Conservation (phyloP, 23 red algal genomes). For the Gracilaria gracilis region DNA sequence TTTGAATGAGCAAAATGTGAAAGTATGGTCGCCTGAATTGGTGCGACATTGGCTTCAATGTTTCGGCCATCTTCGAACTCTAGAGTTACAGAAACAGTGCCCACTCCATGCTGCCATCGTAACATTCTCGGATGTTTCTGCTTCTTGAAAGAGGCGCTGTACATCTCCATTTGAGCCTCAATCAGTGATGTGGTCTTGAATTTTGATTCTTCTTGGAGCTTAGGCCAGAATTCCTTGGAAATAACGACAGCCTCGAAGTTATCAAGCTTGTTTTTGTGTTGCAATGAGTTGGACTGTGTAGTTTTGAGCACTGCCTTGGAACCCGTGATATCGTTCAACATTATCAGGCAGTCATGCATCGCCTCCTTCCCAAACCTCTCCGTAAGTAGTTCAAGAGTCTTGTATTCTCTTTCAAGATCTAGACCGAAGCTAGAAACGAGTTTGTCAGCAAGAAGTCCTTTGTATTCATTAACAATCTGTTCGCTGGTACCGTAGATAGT, state of each 20-base stretch:
- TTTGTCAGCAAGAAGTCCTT: slow-evolving; percentile 73
- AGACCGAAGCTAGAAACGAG: slow-evolving; percentile 53
- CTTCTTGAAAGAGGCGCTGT: slow-evolving; percentile 47
- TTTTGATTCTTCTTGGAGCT: slow-evolving; percentile 61
- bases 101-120: slow-evolving; percentile 62
- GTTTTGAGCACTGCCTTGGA: slow-evolving; percentile 39
- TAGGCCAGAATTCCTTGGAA: slow-evolving; percentile 80
- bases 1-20: slow-evolving; percentile 41
- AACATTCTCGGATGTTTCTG: slow-evolving; percentile 69
- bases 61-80: slow-evolving; percentile 54
- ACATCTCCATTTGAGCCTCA: slow-evolving; percentile 49
- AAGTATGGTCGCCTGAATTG: slow-evolving; percentile 64
- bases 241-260: slow-evolving; percentile 62
- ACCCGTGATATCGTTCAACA: slow-evolving; percentile 74
- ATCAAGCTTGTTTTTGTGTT: neutral
- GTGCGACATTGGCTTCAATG: slow-evolving; percentile 27
- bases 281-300: neutral
- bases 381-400: slow-evolving; percentile 47
- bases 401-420: slow-evolving; percentile 64
- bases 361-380: slow-evolving; percentile 69
- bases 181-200: slow-evolving; percentile 46
- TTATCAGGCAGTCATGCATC: slow-evolving; percentile 77
- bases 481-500: slow-evolving; percentile 84
- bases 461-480: slow-evolving; percentile 83
- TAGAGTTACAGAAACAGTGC: slow-evolving; percentile 28